phyloP scores from a whole-genome alignment of 129 eudicot species.

The Chrysanthemum lavandulifolium region DNA sequence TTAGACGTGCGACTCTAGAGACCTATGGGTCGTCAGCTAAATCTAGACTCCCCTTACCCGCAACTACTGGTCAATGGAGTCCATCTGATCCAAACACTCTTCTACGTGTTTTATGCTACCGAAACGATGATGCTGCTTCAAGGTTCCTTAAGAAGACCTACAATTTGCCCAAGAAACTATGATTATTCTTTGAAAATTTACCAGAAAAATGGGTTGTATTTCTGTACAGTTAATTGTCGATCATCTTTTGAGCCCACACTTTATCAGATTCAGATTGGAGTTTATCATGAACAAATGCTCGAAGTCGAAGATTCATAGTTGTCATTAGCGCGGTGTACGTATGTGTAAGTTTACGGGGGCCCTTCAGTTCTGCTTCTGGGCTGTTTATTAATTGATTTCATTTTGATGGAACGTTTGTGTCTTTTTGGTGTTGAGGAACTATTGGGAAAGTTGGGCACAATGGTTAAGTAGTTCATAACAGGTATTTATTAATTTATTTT shows the following conservation, averaged over 20 bases:
- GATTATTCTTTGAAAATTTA: not conserved
- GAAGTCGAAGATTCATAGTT: constrained; percentile 27
- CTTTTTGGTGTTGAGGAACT: constrained; percentile 16
- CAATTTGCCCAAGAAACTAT: constrained; percentile 85
- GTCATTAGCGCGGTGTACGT: constrained; percentile 23
- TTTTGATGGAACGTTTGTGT: constrained; percentile 25
- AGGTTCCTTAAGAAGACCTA: constrained; percentile 91
- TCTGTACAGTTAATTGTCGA: constrained; percentile 8
- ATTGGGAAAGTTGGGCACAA: constrained; percentile 21
- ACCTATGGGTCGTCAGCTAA: constrained; percentile 81
- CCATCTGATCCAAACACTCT: constrained; percentile 60
- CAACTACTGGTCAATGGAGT: constrained; percentile 94
- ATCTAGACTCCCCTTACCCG: constrained; percentile 84
- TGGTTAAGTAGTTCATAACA: not conserved
- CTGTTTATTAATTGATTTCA: constrained; percentile 29
- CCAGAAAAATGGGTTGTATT: not conserved
- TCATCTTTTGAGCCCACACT: not conserved
- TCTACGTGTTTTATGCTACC: constrained; percentile 82
- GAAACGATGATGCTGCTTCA: constrained; percentile 89
- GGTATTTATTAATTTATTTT: constrained; percentile 24
- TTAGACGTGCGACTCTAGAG: constrained; percentile 73
- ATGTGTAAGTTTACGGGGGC: constrained; percentile 26
- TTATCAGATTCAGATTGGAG: constrained; percentile 1
- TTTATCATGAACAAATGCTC: constrained; percentile 11
- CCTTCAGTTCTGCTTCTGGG: constrained; percentile 22